Conservation (phyloP, 768 basidiomycete genomes). For the Mycena leptocephala region DNA sequence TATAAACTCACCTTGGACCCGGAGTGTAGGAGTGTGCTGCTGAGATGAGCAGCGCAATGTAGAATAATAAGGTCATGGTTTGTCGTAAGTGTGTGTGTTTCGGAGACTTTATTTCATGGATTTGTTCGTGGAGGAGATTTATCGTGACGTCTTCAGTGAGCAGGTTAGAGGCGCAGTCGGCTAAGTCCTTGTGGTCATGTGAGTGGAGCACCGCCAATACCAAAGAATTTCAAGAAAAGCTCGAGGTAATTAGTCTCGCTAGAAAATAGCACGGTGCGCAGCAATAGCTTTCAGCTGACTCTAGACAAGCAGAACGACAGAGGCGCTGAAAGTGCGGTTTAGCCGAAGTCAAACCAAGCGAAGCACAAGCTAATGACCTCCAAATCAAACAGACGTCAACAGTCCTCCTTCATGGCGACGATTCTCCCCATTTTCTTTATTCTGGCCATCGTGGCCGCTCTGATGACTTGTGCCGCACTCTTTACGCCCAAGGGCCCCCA, state of each 20-base stretch:
- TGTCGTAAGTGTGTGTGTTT: constrained; percentile 25
- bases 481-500: constrained; percentile 90
- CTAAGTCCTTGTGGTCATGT: neutral
- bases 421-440: constrained; percentile 80
- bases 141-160: constrained; percentile 33
- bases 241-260: too few relatives aligned
- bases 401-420: constrained; percentile 69
- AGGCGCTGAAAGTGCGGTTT: too few relatives aligned
- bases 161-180: neutral
- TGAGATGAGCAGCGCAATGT: constrained; percentile 37
- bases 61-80: constrained; percentile 32
- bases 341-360: neutral
- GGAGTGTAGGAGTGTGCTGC: constrained; percentile 35
- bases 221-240: neutral
- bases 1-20: constrained; percentile 20
- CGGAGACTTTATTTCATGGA: constrained; percentile 24
- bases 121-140: neutral
- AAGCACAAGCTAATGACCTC: neutral
- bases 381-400: neutral
- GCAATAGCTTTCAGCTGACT: too few relatives aligned
- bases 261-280: too few relatives aligned
- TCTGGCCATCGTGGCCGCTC: constrained; percentile 73
- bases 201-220: constrained; percentile 6
- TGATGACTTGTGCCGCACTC: constrained; percentile 78
- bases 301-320: too few relatives aligned